These are phyloP conservation scores for Puccinia novopanici DNA, from an alignment of 1,284 basidiomycete species.

Conservation along the genomic window DNA sequence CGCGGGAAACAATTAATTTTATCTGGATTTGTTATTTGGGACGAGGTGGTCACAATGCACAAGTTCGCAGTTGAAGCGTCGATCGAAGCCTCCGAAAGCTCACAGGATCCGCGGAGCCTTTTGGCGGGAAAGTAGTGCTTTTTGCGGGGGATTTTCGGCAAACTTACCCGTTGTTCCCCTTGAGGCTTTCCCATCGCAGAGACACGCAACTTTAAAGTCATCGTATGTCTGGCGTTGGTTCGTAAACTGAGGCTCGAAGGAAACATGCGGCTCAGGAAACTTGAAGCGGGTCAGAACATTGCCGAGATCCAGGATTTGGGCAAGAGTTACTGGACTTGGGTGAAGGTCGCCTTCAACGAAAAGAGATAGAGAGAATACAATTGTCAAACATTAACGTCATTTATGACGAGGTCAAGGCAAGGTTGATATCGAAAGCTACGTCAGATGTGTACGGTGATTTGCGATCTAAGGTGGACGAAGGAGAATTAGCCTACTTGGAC, in stretches of 20 bases:
- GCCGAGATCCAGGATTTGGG: background rate
- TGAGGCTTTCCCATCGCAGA: too few relatives aligned
- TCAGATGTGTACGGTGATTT: background rate
- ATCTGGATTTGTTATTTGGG: conserved; percentile 32
- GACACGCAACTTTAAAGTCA: background rate
- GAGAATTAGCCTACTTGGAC: too few relatives aligned
- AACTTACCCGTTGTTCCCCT: conserved; percentile 1
- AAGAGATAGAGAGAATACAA: too few relatives aligned
- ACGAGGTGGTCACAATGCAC: conserved; percentile 29
- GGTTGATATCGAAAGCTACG: background rate
- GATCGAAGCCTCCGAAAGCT: background rate
- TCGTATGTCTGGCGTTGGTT: background rate
- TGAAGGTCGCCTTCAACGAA: too few relatives aligned
- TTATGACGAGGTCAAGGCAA: background rate
- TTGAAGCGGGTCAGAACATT: background rate
- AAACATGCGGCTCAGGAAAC: background rate
- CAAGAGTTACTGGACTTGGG: too few relatives aligned
- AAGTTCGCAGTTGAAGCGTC: conserved; percentile 36
- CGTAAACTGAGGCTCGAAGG: background rate
- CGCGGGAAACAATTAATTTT: background rate
- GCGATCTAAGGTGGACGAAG: background rate
- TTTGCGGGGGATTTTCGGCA: conserved; percentile 23
- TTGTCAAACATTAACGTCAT: too few relatives aligned
- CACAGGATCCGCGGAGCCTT: background rate
- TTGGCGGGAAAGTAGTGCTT: conserved; percentile 9